phyloP scores from a whole-genome alignment of 2,329 filamentous ascomycete species.

The Colletotrichum nymphaeae region DNA sequence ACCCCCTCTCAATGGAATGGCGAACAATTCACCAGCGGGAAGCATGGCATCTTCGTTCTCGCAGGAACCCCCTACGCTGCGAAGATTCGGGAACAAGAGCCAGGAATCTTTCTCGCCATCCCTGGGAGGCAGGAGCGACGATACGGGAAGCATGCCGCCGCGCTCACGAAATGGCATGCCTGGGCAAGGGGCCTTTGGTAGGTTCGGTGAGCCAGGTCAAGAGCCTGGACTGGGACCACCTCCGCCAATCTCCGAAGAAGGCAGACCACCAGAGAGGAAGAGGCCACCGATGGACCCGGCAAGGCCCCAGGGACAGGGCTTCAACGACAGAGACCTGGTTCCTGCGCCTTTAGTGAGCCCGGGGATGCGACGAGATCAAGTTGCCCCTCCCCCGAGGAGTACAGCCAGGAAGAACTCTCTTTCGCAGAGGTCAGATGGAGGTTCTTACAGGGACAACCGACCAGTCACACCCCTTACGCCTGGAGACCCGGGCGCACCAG shows the following conservation, averaged over 20 bases:
- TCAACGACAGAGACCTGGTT: constrained; percentile 63
- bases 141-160: constrained; percentile 61
- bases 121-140: constrained; percentile 60
- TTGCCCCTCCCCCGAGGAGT: constrained; percentile 63
- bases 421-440: constrained; percentile 46
- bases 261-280: constrained; percentile 70
- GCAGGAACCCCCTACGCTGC: constrained; percentile 55
- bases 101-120: constrained; percentile 68
- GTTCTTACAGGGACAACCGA: constrained; percentile 46
- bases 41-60: constrained; percentile 63
- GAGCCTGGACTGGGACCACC: constrained; percentile 41
- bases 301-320: constrained; percentile 59
- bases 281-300: constrained; percentile 74
- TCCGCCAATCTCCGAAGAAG: constrained; percentile 43
- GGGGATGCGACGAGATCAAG: constrained; percentile 55
- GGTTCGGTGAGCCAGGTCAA: constrained; percentile 44
- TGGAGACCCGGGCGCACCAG: constrained; percentile 8
- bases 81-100: constrained; percentile 66
- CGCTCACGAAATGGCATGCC: constrained; percentile 64
- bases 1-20: constrained; percentile 27
- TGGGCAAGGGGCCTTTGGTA: constrained; percentile 51
- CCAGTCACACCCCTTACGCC: constrained; percentile 39
- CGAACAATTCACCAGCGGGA: constrained; percentile 56
- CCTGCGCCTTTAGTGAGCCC: constrained; percentile 69
- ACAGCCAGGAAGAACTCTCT: constrained; percentile 58